Conservation (phyloP, 352 stramenopile species). For the Halophytophthora polymorphica region DNA sequence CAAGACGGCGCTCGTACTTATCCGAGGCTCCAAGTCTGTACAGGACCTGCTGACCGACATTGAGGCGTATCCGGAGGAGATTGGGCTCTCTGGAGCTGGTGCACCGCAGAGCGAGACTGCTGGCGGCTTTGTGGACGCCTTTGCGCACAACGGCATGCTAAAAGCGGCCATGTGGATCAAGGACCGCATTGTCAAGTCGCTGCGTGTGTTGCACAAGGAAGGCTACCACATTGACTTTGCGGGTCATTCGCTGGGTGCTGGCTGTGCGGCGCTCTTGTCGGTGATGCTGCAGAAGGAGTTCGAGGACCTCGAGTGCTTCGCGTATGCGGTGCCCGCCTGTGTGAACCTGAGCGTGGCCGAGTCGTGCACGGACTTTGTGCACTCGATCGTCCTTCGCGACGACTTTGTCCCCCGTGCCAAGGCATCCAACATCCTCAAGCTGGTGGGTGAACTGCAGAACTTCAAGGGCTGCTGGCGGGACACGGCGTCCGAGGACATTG, state of each 20-base stretch:
- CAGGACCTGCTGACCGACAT: slow-evolving; percentile 86
- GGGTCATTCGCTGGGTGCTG: slow-evolving; percentile 77
- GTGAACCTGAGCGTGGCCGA: slow-evolving; percentile 81
- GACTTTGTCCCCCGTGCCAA: slow-evolving; percentile 84
- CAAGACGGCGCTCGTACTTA: slow-evolving; percentile 76
- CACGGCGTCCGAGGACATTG: slow-evolving; percentile 73
- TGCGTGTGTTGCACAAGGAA: slow-evolving; percentile 69
- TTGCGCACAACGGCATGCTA: slow-evolving; percentile 85
- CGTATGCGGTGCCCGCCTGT: slow-evolving; percentile 82
- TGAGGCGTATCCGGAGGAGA: slow-evolving; percentile 77
- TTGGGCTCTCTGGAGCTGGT: slow-evolving; percentile 39
- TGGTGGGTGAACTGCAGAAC: slow-evolving; percentile 68
- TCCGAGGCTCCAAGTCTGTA: slow-evolving; percentile 84
- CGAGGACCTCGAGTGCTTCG: slow-evolving; percentile 74
- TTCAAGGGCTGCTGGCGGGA: slow-evolving; percentile 84
- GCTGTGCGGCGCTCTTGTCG: slow-evolving; percentile 69
- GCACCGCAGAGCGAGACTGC: slow-evolving; percentile 38
- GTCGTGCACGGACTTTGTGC: slow-evolving; percentile 71
- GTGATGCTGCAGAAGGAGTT: slow-evolving; percentile 89
- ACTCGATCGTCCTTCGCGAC: slow-evolving; percentile 83
- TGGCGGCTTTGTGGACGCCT: slow-evolving; percentile 80
- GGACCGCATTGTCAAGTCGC: slow-evolving; percentile 69
- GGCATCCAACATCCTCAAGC: slow-evolving; percentile 77
- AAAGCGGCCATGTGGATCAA: slow-evolving; percentile 89
- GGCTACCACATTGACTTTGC: slow-evolving; percentile 82